Evolutionary conservation across 2,329 filamentous ascomycete genomes (phyloP).

Genomic region (Xylariaceae sp.): DNA sequence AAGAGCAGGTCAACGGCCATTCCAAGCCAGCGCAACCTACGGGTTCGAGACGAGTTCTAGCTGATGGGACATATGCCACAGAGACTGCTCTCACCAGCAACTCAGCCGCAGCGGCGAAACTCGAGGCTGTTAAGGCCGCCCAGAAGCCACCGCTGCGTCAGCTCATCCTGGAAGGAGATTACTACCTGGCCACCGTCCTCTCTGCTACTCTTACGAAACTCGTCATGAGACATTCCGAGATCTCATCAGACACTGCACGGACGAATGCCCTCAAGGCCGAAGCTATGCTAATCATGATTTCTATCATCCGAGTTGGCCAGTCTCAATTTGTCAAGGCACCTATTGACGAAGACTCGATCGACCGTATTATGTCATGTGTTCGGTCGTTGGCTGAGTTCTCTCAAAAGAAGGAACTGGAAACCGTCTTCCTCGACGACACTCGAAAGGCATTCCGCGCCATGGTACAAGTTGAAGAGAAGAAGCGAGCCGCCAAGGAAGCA

Average conservation of each 20-base stretch:
- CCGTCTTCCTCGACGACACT: slow-evolving; percentile 90
- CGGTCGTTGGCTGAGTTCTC: slow-evolving; percentile 87
- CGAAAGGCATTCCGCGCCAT: slow-evolving; percentile 93
- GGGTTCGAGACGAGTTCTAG: slow-evolving; percentile 85
- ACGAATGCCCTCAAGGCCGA: slow-evolving; percentile 94
- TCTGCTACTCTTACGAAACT: slow-evolving; percentile 94
- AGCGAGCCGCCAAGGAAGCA: slow-evolving; percentile 91
- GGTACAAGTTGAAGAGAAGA: slow-evolving; percentile 97
- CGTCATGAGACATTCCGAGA: slow-evolving; percentile 94
- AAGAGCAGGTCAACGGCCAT: slow-evolving; percentile 73
- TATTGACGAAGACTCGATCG: slow-evolving; percentile 97
- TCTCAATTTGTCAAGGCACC: slow-evolving; percentile 98
- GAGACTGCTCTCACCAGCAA: slow-evolving; percentile 94
- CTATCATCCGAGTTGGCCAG: slow-evolving; percentile 94
- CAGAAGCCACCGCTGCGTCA: slow-evolving; percentile 94
- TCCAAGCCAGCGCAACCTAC: slow-evolving; percentile 71
- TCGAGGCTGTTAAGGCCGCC: slow-evolving; percentile 95
- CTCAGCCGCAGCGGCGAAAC: slow-evolving; percentile 80
- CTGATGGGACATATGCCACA: slow-evolving; percentile 95
- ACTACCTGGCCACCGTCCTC: slow-evolving; percentile 92
- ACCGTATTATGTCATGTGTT: slow-evolving; percentile 97
- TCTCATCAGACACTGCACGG: slow-evolving; percentile 77
- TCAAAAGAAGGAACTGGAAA: slow-evolving; percentile 84
- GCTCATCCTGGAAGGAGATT: slow-evolving; percentile 94
- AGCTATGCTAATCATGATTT: slow-evolving; percentile 99